Evolutionary conservation across 208 protist species (phyloP).

Genomic region (Blechomonas ayalai): DNA sequence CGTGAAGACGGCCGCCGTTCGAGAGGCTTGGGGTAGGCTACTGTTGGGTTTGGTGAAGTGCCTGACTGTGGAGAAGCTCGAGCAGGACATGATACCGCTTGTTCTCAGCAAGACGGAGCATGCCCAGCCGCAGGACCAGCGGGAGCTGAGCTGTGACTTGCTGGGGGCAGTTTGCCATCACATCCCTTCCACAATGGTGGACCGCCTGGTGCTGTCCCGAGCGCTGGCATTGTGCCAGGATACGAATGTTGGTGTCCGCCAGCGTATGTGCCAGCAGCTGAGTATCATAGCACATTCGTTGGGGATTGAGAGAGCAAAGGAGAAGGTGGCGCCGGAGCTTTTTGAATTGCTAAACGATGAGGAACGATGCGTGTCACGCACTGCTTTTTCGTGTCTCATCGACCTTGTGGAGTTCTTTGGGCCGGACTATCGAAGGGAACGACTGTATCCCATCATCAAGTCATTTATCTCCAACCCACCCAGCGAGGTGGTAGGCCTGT

Average conservation of each 20-base stretch:
- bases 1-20: conserved; percentile 69
- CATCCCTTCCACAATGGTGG: conserved; percentile 38
- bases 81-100: conserved; percentile 59
- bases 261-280: conserved; percentile 81
- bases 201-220: conserved; percentile 58
- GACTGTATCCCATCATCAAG: conserved; percentile 86
- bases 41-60: conserved; percentile 56
- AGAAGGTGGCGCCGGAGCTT: conserved; percentile 63
- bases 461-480: conserved; percentile 76
- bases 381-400: conserved; percentile 84
- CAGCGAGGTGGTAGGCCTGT: conserved; percentile 70
- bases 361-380: conserved; percentile 71
- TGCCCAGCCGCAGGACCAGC: conserved; percentile 80
- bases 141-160: conserved; percentile 81
- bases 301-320: conserved; percentile 71
- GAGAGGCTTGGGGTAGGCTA: conserved; percentile 71
- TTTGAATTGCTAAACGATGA: conserved; percentile 90
- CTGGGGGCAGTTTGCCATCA: conserved; percentile 66
- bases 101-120: conserved; percentile 80
- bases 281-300: conserved; percentile 67
- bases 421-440: conserved; percentile 67
- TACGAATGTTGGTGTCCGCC: conserved; percentile 81
- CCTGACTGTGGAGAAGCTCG: conserved; percentile 44
- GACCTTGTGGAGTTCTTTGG: conserved; percentile 90
- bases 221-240: conserved; percentile 86